A percentile compares a stretch with the other conserved stretches of the same genome.
Evolutionary conservation across 441 rosid genomes (phyloP).

Genomic region (Adansonia rubrostipa): DNA sequence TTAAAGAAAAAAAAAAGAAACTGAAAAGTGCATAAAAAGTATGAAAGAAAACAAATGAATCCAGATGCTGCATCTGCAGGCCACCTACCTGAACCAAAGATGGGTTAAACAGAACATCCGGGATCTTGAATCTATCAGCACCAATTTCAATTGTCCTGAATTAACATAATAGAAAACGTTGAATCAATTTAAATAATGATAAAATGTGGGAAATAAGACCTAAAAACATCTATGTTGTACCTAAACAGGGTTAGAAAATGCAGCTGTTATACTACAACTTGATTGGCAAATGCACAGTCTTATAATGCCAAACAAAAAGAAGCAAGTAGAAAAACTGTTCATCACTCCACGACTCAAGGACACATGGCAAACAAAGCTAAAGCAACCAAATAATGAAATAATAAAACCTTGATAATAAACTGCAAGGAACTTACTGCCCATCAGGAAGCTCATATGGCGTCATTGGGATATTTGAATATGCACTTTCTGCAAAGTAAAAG

Average conservation of each 20-base stretch:
- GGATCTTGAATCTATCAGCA: conserved; percentile 94
- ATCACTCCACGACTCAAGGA: not conserved
- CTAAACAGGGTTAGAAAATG: conserved; percentile 11
- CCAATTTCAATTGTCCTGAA: conserved; percentile 97
- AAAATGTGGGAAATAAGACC: not conserved
- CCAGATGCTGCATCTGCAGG: conserved; percentile 20
- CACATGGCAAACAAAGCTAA: conserved; percentile 4
- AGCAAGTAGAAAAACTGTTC: not conserved
- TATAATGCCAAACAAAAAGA: not conserved
- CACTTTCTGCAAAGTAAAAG: conserved; percentile 62
- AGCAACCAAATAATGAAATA: not conserved
- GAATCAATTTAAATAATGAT: not conserved
- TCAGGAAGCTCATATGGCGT: conserved; percentile 99
- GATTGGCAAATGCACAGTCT: not conserved
- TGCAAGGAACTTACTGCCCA: conserved; percentile 86
- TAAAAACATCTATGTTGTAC: conserved; percentile 22
- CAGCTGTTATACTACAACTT: conserved; percentile 11
- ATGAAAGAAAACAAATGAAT: conserved; percentile 11
- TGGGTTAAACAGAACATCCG: conserved; percentile 95
- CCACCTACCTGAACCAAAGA: conserved; percentile 72
- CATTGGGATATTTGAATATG: conserved; percentile 97
- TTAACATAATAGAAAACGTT: conserved; percentile 23
- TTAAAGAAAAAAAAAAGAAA: not conserved
- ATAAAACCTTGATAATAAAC: not conserved
- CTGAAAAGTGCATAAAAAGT: not conserved